Evolutionary conservation across 768 basidiomycete genomes (phyloP).

Genomic region (Podaxis sp.): DNA sequence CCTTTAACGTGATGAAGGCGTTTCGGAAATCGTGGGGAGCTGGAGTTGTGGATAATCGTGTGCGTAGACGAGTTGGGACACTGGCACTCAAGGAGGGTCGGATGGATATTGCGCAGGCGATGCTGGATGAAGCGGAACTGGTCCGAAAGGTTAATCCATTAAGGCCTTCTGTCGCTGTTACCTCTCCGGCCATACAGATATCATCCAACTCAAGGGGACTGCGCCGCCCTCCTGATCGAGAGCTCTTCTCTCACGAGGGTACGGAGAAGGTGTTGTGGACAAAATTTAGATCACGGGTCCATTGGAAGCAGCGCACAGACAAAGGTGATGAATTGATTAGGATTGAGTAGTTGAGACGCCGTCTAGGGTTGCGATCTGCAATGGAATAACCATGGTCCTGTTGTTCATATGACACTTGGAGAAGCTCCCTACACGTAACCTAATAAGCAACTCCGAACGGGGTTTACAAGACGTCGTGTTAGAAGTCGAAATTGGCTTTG

Average conservation of each 20-base stretch:
- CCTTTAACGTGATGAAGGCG: conserved; percentile 34
- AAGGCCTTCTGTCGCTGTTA: background rate
- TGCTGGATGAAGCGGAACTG: background rate
- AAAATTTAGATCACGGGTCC: background rate
- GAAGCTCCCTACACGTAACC: background rate
- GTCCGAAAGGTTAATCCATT: background rate
- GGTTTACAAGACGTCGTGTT: background rate
- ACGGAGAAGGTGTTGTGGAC: background rate
- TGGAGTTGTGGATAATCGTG: conserved; percentile 48
- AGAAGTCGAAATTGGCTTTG: background rate
- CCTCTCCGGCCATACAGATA: background rate
- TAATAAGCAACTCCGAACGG: background rate
- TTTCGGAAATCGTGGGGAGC: conserved; percentile 57
- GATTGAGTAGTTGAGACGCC: background rate
- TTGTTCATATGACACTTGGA: background rate
- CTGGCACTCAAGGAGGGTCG: conserved; percentile 66
- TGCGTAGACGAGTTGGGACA: conserved; percentile 52
- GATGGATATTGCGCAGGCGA: conserved; percentile 38
- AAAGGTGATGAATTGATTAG: background rate
- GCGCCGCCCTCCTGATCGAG: conserved; percentile 3
- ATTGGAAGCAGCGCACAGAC: background rate
- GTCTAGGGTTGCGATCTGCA: background rate
- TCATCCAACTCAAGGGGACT: background rate
- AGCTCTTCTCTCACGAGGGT: background rate
- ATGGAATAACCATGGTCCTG: background rate